phyloP scores from a whole-genome alignment of 345 rosid species.

The Leavenworthia alabamica region DNA sequence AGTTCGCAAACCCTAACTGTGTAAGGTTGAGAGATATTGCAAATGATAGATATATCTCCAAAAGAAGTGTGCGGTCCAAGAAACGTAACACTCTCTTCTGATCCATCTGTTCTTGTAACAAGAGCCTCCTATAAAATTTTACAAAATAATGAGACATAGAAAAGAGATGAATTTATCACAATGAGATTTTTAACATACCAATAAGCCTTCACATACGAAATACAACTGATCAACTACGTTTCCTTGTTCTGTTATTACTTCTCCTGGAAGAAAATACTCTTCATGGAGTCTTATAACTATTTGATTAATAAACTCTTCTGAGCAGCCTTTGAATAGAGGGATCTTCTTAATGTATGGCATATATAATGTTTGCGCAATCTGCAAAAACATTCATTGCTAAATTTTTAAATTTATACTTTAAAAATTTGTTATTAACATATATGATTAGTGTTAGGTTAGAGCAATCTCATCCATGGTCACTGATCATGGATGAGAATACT shows the following conservation, averaged over 20 bases:
- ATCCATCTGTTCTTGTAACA: constrained; percentile 57
- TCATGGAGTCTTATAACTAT: constrained; percentile 81
- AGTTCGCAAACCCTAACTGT: constrained; percentile 71
- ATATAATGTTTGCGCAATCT: constrained; percentile 71
- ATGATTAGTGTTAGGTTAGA: no score
- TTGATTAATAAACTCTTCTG: constrained; percentile 77
- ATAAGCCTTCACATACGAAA: constrained; percentile 76
- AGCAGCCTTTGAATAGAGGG: constrained; percentile 65
- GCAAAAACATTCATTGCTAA: constrained; percentile 2
- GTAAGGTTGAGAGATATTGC: constrained; percentile 93
- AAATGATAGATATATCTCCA: constrained; percentile 84
- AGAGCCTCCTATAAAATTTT: constrained; percentile 73
- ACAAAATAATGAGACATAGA: neutral
- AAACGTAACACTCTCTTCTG: constrained; percentile 50
- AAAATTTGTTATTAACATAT: no score
- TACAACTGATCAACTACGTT: constrained; percentile 84
- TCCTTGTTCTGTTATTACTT: constrained; percentile 89
- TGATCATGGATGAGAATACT: no score
- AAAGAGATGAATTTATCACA: neutral
- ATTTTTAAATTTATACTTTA: no score
- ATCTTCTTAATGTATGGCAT: constrained; percentile 52
- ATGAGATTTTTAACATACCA: constrained; percentile 55
- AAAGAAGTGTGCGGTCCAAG: constrained; percentile 60
- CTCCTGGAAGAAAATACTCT: constrained; percentile 96
- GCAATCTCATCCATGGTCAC: no score